These are phyloP conservation scores for Colletotrichum acutatum DNA, from an alignment of 2,329 filamentous ascomycete genomes.

Conservation along the genomic window DNA sequence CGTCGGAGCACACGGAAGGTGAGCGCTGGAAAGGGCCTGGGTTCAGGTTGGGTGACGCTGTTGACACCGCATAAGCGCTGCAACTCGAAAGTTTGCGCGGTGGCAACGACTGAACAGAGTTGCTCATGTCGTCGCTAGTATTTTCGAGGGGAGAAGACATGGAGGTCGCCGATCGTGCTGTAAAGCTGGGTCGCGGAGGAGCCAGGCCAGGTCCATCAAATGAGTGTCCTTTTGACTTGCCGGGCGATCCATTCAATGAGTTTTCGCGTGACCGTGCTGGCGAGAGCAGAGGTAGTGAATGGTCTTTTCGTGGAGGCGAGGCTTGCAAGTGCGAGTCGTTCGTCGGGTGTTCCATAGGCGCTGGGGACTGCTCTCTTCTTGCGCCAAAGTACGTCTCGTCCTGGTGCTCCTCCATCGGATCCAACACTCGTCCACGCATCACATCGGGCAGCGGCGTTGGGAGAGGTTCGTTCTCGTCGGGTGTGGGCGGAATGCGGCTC, in stretches of 20 bases:
- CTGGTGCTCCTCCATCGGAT: slow-evolving; percentile 40
- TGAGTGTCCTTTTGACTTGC: slow-evolving; percentile 55
- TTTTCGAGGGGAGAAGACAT: slow-evolving; percentile 72
- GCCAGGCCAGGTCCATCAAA: slow-evolving; percentile 63
- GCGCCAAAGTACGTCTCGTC: slow-evolving; percentile 61
- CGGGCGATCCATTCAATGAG: slow-evolving; percentile 54
- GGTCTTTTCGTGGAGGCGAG: slow-evolving; percentile 45
- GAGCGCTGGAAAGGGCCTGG: slow-evolving; percentile 72
- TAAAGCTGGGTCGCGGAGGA: slow-evolving; percentile 61
- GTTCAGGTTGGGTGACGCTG: slow-evolving; percentile 67
- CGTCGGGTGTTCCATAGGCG: slow-evolving; percentile 56
- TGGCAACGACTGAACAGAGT: slow-evolving; percentile 70
- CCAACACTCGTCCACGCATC: slow-evolving; percentile 52
- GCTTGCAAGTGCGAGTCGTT: slow-evolving; percentile 36
- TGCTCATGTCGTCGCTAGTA: slow-evolving; percentile 76
- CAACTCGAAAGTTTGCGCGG: slow-evolving; percentile 83
- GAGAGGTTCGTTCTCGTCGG: slow-evolving; percentile 59
- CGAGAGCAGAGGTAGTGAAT: slow-evolving; percentile 48
- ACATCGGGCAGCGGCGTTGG: slow-evolving; percentile 53
- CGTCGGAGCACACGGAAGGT: slow-evolving; percentile 86
- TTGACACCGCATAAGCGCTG: slow-evolving; percentile 55
- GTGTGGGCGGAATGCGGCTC: slow-evolving; percentile 69
- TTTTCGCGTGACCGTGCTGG: slow-evolving; percentile 42
- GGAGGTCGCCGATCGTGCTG: slow-evolving; percentile 68
- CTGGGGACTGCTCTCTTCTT: slow-evolving; percentile 68